phyloP scores from a whole-genome alignment of 2,329 filamentous ascomycete genomes.

The Claviceps sp. region DNA sequence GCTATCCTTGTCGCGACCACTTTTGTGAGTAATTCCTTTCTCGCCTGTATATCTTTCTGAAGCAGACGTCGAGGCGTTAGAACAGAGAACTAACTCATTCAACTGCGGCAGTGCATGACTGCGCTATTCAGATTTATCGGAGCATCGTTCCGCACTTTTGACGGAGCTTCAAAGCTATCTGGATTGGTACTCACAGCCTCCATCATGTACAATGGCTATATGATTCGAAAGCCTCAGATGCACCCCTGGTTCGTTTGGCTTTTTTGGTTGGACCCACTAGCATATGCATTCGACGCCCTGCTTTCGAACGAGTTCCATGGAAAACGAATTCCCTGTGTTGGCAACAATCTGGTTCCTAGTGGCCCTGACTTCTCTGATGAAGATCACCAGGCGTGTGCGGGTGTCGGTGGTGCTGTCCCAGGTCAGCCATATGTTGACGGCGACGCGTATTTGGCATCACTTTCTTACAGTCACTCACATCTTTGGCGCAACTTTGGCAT shows the following conservation, averaged over 20 bases:
- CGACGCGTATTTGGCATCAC: slow-evolving; percentile 41
- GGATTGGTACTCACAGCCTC: slow-evolving; percentile 35
- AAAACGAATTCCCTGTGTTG: slow-evolving; percentile 37
- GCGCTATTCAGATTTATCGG: slow-evolving; percentile 43
- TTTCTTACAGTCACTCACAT: slow-evolving; percentile 38
- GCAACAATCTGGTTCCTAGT: slow-evolving; percentile 35
- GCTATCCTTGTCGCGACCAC: slow-evolving; percentile 35
- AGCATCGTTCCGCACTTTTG: slow-evolving; percentile 41
- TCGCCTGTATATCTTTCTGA: background rate
- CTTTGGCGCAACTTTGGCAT: slow-evolving; percentile 50
- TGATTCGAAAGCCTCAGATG: slow-evolving; percentile 49
- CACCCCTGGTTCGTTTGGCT: slow-evolving; percentile 51
- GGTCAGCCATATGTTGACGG: slow-evolving; percentile 39
- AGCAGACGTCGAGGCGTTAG: background rate
- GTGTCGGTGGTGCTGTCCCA: slow-evolving; percentile 38
- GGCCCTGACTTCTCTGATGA: slow-evolving; percentile 32
- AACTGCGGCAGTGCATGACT: slow-evolving; percentile 33
- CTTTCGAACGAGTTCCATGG: slow-evolving; percentile 58
- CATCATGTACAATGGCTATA: slow-evolving; percentile 51
- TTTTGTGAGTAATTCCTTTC: slow-evolving; percentile 25
- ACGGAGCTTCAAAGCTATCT: slow-evolving; percentile 44
- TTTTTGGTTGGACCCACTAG: slow-evolving; percentile 52
- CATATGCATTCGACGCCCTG: slow-evolving; percentile 56
- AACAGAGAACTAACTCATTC: background rate
- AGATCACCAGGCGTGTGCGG: slow-evolving; percentile 38